A percentile compares a stretch with the other conserved stretches of the same genome.
phyloP scores from a whole-genome alignment of 2,329 filamentous ascomycete species.

The Exutisphaerella laricina region DNA sequence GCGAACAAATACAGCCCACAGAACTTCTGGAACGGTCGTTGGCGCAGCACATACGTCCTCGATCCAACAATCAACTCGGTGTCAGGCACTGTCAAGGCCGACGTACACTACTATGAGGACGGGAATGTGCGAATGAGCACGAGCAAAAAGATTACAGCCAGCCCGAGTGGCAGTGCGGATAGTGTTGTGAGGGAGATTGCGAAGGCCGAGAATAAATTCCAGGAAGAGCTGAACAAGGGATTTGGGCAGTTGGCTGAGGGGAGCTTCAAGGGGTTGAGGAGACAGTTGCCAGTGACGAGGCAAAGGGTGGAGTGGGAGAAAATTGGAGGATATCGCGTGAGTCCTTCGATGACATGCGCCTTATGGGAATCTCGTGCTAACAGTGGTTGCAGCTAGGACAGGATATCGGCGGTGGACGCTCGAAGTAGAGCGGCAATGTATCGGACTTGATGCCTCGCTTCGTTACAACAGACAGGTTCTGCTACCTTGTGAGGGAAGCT shows the following conservation, averaged over 20 bases:
- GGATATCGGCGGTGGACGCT: slow-evolving; percentile 47
- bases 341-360: slow-evolving; percentile 37
- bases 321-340: slow-evolving; percentile 82
- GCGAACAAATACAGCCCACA: slow-evolving; percentile 97
- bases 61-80: slow-evolving; percentile 63
- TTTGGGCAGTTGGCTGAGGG: slow-evolving; percentile 87
- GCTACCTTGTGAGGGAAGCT: too few species aligned
- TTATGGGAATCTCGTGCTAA: too few species aligned
- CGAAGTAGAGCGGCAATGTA: slow-evolving; percentile 29
- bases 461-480: neutral
- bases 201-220: slow-evolving; percentile 79
- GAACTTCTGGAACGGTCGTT: slow-evolving; percentile 99
- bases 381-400: slow-evolving; percentile 38
- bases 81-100: slow-evolving; percentile 78
- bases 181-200: slow-evolving; percentile 75
- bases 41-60: slow-evolving; percentile 82
- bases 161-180: slow-evolving; percentile 57
- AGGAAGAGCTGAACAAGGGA: slow-evolving; percentile 89
- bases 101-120: slow-evolving; percentile 99
- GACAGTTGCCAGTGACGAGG: slow-evolving; percentile 90
- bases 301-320: slow-evolving; percentile 99
- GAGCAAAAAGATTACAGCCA: slow-evolving; percentile 65
- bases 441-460: neutral
- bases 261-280: slow-evolving; percentile 85
- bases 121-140: slow-evolving; percentile 92